These are phyloP conservation scores for Echites panduratus DNA, from an alignment of 257 asterid species.

Conservation along the genomic window DNA sequence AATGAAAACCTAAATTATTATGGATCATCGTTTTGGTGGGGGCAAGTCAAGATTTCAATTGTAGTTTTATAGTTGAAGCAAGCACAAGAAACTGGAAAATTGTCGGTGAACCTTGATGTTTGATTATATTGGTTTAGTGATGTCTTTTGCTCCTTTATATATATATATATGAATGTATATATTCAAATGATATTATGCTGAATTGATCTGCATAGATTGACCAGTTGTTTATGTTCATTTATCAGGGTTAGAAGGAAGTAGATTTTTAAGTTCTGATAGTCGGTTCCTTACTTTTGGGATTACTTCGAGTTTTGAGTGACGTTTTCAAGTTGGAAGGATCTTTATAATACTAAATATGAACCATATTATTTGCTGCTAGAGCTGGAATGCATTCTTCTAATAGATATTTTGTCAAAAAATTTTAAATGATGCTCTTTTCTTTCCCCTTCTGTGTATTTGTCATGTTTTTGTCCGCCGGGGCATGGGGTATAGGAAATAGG, in stretches of 20 bases:
- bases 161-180: no score
- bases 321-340: not conserved
- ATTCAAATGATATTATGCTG: not conserved
- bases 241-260: not conserved
- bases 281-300: not conserved
- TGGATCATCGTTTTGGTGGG: not conserved
- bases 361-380: not conserved
- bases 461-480: no score
- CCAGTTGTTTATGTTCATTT: no score
- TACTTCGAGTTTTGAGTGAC: not conserved
- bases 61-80: not conserved
- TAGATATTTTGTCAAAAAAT: not conserved
- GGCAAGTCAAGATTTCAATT: not conserved
- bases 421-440: not conserved
- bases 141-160: not conserved
- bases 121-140: not conserved
- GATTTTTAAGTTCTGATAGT: not conserved
- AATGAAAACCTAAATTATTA: not conserved
- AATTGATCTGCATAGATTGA: no score
- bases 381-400: not conserved
- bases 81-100: not conserved
- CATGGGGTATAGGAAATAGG: not conserved
- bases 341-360: not conserved
- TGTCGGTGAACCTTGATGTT: not conserved
- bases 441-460: not conserved